phyloP scores from a whole-genome alignment of 1,284 basidiomycete species.

The Trametes pubescens region DNA sequence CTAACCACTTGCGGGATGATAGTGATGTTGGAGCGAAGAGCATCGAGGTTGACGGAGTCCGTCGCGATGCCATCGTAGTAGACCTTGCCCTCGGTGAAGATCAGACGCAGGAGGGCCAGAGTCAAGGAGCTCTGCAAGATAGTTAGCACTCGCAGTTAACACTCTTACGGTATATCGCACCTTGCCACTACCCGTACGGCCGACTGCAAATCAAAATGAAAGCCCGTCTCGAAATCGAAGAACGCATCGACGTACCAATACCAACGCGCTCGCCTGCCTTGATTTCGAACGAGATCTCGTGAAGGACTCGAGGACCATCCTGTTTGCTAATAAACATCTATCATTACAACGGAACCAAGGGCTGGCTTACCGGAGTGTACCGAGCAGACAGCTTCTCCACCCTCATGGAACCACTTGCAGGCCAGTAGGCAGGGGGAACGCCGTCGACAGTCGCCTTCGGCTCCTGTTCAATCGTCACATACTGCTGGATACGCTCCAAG shows the following conservation, averaged over 20 bases:
- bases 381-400: slow-evolving; percentile 69
- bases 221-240: not conserved
- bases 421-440: slow-evolving; percentile 81
- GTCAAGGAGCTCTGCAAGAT: slow-evolving; percentile 53
- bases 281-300: slow-evolving; percentile 56
- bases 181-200: slow-evolving; percentile 65
- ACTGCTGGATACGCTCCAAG: slow-evolving; percentile 63
- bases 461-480: slow-evolving; percentile 81
- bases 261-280: slow-evolving; percentile 61
- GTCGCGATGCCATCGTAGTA: slow-evolving; percentile 46
- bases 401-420: slow-evolving; percentile 69
- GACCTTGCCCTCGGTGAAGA: slow-evolving; percentile 56
- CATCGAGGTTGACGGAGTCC: slow-evolving; percentile 66
- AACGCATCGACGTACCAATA: slow-evolving; percentile 62
- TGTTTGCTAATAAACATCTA: slow-evolving; percentile 28
- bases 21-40: slow-evolving; percentile 54
- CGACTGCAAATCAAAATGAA: slow-evolving; percentile 43
- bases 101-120: slow-evolving; percentile 52
- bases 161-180: slow-evolving; percentile 21
- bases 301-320: slow-evolving; percentile 54
- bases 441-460: slow-evolving; percentile 56
- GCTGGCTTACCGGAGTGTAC: slow-evolving; percentile 50
- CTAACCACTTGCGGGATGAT: slow-evolving; percentile 52
- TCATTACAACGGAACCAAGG: slow-evolving; percentile 20
- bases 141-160: not conserved